These are phyloP conservation scores for Aspergillus costaricaensis DNA, from an alignment of 2,329 filamentous ascomycete genomes.

Conservation along the genomic window DNA sequence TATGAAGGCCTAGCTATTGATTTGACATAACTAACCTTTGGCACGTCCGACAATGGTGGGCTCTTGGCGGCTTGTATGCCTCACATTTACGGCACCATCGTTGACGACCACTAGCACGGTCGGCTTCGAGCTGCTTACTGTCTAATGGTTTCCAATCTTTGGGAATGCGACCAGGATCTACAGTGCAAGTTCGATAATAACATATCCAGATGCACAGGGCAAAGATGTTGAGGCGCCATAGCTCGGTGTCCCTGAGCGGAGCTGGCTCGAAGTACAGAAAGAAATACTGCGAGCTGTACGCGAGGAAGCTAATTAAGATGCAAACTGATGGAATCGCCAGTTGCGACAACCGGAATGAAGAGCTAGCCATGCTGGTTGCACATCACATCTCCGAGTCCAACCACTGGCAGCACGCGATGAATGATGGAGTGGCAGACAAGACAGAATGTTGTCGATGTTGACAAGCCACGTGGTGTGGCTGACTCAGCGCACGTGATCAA, in stretches of 20 bases:
- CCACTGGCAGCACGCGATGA: background rate
- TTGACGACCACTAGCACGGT: conserved; percentile 32
- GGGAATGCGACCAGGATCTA: conserved; percentile 59
- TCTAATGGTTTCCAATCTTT: conserved; percentile 38
- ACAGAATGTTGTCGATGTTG: background rate
- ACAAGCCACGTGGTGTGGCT: conserved; percentile 4
- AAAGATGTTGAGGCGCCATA: conserved; percentile 57
- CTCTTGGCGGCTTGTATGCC: conserved; percentile 61
- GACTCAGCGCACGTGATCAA: conserved; percentile 18
- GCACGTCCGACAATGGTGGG: conserved; percentile 67
- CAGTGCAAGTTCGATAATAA: conserved; percentile 61
- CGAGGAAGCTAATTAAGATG: conserved; percentile 59
- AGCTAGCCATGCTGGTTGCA: conserved; percentile 18
- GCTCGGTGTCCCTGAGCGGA: conserved; percentile 53
- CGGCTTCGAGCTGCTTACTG: conserved; percentile 22
- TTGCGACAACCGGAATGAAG: conserved; percentile 35
- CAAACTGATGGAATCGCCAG: conserved; percentile 58
- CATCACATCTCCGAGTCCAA: background rate
- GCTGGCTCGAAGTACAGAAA: conserved; percentile 57
- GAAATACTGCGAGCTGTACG: conserved; percentile 62
- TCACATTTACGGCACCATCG: conserved; percentile 65
- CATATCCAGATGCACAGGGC: conserved; percentile 59
- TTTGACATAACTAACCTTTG: conserved; percentile 49
- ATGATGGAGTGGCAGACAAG: background rate
- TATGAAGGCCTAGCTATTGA: background rate